Conservation (phyloP, 2,329 filamentous ascomycete species). For the Colletotrichum nymphaeae region DNA sequence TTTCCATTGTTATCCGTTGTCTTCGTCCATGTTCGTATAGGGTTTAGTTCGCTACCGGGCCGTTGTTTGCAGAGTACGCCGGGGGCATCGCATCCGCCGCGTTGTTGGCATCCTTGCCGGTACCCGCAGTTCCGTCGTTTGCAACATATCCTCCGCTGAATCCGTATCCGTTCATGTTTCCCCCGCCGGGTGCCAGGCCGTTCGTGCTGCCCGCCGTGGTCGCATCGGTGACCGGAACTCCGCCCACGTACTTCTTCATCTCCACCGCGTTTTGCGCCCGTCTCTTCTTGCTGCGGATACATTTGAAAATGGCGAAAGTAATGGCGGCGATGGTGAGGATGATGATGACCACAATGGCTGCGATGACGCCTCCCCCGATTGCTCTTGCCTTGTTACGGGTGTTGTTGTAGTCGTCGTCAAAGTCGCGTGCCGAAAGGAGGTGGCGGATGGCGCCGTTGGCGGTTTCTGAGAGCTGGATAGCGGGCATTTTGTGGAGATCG, state of each 20-base stretch:
- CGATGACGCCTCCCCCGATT: background rate
- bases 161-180: background rate
- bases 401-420: background rate
- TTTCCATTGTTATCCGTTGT: background rate
- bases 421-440: background rate
- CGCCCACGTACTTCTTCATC: background rate
- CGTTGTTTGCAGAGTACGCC: background rate
- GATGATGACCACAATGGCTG: background rate
- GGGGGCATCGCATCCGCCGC: background rate
- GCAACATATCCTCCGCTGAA: background rate
- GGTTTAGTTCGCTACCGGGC: background rate
- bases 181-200: too few species aligned
- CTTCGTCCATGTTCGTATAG: background rate
- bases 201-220: background rate
- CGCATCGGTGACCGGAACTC: background rate
- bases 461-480: background rate
- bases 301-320: background rate
- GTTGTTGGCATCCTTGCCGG: background rate
- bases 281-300: background rate
- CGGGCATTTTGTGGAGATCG: background rate
- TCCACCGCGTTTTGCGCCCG: background rate
- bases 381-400: background rate
- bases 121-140: background rate
- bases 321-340: background rate
- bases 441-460: background rate